Base-by-base conservation (phyloP, 2,329 filamentous ascomycete species). In the Coniella lustricola region DNA sequence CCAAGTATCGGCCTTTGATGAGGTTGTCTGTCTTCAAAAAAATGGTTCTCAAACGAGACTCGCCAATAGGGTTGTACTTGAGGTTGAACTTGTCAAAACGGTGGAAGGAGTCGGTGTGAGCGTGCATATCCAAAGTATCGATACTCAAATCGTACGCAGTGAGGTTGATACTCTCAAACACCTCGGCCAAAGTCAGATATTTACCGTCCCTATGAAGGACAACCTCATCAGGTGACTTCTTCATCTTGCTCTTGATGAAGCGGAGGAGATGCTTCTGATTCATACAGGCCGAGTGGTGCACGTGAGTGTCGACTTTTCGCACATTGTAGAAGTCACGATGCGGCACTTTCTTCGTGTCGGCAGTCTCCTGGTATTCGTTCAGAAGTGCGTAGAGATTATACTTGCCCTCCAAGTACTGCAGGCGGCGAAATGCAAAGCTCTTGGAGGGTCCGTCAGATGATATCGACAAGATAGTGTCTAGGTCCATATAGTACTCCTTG, bases 221-320 rank as follows among this genome's bases (percentile, higher is more conserved):
- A 29, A 93, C 82, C 69, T 98, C 93, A 60, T 97, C 87, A 0
- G 90, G 90, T 16, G 81, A 93, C 67, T 95, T 98, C 77, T 96
- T 97, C 89, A 98, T 96, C 71, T 98, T 98, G 69, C 90, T 95
- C 70, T 98, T 98, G 73, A 98, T 98, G 68, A 98, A 98, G 47
- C 93, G 88, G 52, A 98, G 73, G 49, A 98, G 71, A 76, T 98
- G 93, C 69, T 98, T 98, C 67, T 98, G 93, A 63, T 98, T 98
- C 93, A 98, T 98, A 65, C 93, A 98, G 20, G 93, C 93, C 14
- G 93, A 98, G 67, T 98, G 93, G 64, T 98, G 93, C 58, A 98
- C 93, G 75, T 98, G 93, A 8, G 93, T 98, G 63, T 98, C 93
- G 44, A 98, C 93, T 67, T 98, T 98, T 63, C 93, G 81, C 42